Percentiles rank a stretch among this genome's conserved stretches.
Evolutionary conservation across 306 rosid species (phyloP).

Genomic region (Sicyos baderoa): DNA sequence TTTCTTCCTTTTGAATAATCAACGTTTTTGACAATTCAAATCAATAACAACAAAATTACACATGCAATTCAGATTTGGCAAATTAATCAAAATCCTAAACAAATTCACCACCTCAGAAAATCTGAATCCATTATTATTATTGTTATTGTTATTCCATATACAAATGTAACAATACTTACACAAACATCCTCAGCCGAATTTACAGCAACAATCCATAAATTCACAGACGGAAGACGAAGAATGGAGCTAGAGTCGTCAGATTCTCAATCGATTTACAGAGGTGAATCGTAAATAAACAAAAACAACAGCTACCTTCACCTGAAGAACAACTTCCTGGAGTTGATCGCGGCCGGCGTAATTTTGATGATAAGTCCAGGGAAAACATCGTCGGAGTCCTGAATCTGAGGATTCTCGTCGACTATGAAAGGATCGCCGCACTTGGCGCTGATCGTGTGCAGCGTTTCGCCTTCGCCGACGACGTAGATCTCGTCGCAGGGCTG

Average conservation of each 20-base stretch:
- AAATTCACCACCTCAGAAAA: no score
- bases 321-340: neutral
- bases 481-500: conserved; percentile 35
- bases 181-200: no score
- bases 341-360: conserved; percentile 29
- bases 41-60: no score
- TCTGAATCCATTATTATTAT: neutral
- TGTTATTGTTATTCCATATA: no score
- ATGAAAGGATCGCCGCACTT: conserved; percentile 71
- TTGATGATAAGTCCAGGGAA: conserved; percentile 75
- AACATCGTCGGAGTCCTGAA: conserved; percentile 81
- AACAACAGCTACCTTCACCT: neutral
- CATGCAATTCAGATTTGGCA: neutral
- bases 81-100: no score
- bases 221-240: no score
- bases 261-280: neutral
- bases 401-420: conserved; percentile 73
- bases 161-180: no score
- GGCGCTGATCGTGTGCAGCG: conserved; percentile 66
- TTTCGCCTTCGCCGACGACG: conserved; percentile 65
- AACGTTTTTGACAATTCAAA: neutral
- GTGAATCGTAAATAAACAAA: neutral
- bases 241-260: no score
- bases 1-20: no score
- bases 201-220: no score